These are phyloP conservation scores for Alternaria tenuissima DNA, from an alignment of 2,329 filamentous ascomycete species.

Conservation along the genomic window DNA sequence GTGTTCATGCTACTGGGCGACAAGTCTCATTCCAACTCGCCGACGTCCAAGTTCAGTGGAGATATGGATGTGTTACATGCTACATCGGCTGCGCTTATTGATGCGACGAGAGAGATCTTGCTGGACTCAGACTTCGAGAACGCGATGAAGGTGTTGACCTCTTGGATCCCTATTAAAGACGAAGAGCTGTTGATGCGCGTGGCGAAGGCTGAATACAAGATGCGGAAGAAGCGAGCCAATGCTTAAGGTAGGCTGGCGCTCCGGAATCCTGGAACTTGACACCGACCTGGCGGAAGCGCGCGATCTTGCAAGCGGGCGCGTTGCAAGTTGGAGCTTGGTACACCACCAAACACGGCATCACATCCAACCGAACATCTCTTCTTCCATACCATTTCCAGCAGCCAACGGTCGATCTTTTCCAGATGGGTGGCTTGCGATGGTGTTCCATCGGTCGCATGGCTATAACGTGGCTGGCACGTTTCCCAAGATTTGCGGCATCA, in stretches of 20 bases:
- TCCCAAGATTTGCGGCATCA: conserved; percentile 23
- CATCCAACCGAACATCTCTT: conserved; percentile 16
- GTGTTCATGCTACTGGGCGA: conserved; percentile 95
- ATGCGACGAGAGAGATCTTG: conserved; percentile 86
- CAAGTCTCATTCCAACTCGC: conserved; percentile 57
- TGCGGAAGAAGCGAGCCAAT: conserved; percentile 62
- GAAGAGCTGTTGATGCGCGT: conserved; percentile 94
- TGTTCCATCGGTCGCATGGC: conserved; percentile 34
- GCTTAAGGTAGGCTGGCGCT: conserved; percentile 29
- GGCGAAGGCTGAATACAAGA: conserved; percentile 85
- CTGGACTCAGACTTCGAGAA: conserved; percentile 96
- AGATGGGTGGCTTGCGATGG: conserved; percentile 46
- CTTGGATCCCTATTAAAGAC: conserved; percentile 92
- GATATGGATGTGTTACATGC: conserved; percentile 91
- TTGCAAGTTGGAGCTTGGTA: conserved; percentile 16
- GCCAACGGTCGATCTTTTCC: conserved; percentile 36
- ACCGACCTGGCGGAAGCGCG: conserved; percentile 17
- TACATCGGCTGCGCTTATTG: conserved; percentile 86
- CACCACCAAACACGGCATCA: conserved; percentile 24
- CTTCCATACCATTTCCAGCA: conserved; percentile 41
- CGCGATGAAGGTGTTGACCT: conserved; percentile 95
- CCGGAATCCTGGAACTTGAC: conserved; percentile 14
- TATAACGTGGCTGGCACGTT: conserved; percentile 46
- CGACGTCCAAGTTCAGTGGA: conserved; percentile 55
- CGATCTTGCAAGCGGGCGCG: conserved; percentile 10